Evolutionary conservation across 2,329 filamentous ascomycete species (phyloP).

Genomic region (Neonectria magnoliae): DNA sequence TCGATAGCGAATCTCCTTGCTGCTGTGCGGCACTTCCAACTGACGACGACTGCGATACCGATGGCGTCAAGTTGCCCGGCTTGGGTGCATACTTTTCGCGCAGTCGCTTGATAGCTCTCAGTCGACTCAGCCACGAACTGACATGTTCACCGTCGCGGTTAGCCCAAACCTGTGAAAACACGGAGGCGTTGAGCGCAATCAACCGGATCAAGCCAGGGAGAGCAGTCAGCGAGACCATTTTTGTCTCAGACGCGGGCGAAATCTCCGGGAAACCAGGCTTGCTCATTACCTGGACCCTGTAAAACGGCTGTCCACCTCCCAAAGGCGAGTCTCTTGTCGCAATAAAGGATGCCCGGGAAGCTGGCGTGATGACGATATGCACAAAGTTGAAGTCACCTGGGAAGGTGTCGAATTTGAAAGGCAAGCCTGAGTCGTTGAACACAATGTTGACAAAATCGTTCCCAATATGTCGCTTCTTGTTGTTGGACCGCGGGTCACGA

Average conservation of each 20-base stretch:
- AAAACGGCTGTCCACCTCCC: constrained; percentile 68
- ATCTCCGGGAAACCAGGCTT: constrained; percentile 91
- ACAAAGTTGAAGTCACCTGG: constrained; percentile 96
- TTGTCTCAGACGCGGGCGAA: constrained; percentile 87
- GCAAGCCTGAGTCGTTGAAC: constrained; percentile 94
- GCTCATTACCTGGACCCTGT: constrained; percentile 89
- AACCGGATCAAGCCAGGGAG: constrained; percentile 88
- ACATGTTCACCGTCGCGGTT: constrained; percentile 81
- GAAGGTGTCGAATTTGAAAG: constrained; percentile 91
- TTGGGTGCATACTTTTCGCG: constrained; percentile 73
- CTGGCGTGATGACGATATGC: constrained; percentile 93
- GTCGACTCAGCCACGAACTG: constrained; percentile 87
- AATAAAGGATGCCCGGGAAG: constrained; percentile 80
- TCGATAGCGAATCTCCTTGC: constrained; percentile 43
- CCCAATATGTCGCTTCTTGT: constrained; percentile 94
- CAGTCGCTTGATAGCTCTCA: constrained; percentile 85
- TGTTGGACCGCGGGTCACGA: constrained; percentile 77
- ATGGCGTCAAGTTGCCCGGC: constrained; percentile 36
- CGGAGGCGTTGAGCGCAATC: constrained; percentile 89
- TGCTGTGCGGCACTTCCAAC: constrained; percentile 41
- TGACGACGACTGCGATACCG: constrained; percentile 44
- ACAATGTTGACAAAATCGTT: constrained; percentile 99
- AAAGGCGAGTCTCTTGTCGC: constrained; percentile 62
- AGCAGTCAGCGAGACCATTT: constrained; percentile 85
- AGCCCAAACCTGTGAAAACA: constrained; percentile 92